phyloP scores from a whole-genome alignment of 169 alveolate genomes.

The Neospora caninum region DNA sequence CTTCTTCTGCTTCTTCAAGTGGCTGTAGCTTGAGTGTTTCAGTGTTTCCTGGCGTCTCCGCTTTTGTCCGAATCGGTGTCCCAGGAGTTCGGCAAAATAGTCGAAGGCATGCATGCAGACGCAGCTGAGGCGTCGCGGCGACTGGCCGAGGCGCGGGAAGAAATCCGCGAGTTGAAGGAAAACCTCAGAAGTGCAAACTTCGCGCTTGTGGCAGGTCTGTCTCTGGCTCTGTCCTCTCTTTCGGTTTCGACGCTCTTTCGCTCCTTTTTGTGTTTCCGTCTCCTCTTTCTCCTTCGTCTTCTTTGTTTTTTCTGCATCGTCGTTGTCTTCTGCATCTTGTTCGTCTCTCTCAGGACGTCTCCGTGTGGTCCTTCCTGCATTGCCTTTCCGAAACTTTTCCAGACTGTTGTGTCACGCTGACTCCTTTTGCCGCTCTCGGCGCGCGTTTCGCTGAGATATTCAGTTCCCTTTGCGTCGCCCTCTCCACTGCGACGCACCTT shows the following conservation, averaged over 20 bases:
- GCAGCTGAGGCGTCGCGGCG: not conserved
- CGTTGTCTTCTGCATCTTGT: no score
- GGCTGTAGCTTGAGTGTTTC: not conserved
- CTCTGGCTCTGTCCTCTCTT: not conserved
- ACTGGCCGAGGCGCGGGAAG: not conserved
- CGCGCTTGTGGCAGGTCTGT: not conserved
- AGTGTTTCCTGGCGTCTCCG: not conserved
- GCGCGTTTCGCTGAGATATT: no score
- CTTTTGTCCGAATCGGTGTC: not conserved
- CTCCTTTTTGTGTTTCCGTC: not conserved
- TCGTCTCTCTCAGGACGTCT: no score
- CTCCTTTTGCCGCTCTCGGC: no score
- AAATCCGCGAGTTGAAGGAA: constrained; percentile 11
- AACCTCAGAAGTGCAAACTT: not conserved
- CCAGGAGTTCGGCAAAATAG: not conserved
- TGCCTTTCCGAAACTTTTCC: no score
- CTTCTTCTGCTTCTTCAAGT: not conserved
- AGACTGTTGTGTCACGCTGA: no score
- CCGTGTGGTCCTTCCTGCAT: no score
- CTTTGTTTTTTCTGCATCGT: not conserved
- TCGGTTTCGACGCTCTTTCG: not conserved
- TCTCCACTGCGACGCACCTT: no score
- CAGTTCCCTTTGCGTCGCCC: no score
- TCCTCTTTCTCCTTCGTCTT: not conserved
- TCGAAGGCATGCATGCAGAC: constrained; percentile 28